These are phyloP conservation scores for Saccharomycopsis amapae DNA, from an alignment of 805 yeast genomes.

Conservation along the genomic window DNA sequence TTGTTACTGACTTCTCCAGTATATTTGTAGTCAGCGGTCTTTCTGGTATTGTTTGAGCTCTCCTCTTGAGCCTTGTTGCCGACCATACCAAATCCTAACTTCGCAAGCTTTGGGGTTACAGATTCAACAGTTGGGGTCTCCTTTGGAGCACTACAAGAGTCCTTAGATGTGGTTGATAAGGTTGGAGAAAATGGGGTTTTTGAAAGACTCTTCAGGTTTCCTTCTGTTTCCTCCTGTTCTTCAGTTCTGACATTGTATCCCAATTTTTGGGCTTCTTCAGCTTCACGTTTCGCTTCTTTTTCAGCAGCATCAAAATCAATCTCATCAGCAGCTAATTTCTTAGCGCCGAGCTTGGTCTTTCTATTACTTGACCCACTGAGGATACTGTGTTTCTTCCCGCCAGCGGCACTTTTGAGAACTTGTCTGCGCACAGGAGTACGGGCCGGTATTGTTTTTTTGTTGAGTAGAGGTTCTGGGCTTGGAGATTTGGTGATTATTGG, in stretches of 20 bases:
- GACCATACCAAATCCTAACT: conserved; percentile 85
- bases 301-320: conserved; percentile 62
- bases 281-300: conserved; percentile 76
- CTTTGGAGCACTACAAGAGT: background rate
- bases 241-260: conserved; percentile 35
- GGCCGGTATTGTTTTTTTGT: conserved; percentile 5
- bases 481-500: conserved; percentile 30
- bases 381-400: conserved; percentile 36
- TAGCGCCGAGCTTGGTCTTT: conserved; percentile 52
- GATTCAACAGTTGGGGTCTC: conserved; percentile 32
- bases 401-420: conserved; percentile 15
- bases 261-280: conserved; percentile 47
- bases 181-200: conserved; percentile 16
- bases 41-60: conserved; percentile 25
- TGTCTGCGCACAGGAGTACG: conserved; percentile 20
- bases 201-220: conserved; percentile 9
- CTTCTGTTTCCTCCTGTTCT: conserved; percentile 14
- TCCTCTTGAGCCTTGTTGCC: conserved; percentile 48
- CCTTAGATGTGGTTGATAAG: background rate
- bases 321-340: conserved; percentile 44
- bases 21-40: conserved; percentile 51
- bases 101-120: conserved; percentile 66
- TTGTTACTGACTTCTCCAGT: conserved; percentile 70
- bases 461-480: conserved; percentile 21
- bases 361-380: conserved; percentile 42